Evolutionary conservation across 2,329 filamentous ascomycete species (phyloP), one percentile per base, ranked within the genome.

Genomic region (Seiridium cupressi): DNA sequence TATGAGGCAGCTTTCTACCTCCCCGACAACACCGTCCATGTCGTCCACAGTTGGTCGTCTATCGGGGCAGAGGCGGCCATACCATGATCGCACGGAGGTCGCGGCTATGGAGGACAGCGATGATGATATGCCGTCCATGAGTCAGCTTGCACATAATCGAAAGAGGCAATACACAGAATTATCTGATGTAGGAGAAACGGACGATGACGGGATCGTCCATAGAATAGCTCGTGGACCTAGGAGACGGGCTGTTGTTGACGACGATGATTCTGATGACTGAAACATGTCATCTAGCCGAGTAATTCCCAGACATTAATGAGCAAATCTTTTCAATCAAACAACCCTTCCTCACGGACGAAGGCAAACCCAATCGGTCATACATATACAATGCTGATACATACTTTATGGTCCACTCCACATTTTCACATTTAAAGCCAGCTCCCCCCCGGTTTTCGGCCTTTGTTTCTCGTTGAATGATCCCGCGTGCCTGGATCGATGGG

Each of bases 51-150:
- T 57, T n/a, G 51, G 44, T n/a, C 34, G 44, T 48, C 10, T 26
- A 26, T 13, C 44, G 18, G 26, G 35, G 34, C 62, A 60, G 51
- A 59, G 60, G 35, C 60, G 60, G 54, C 58, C 57, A 6, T 68
- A 66, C 48, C 68, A 70, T 46, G 62, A 68, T 38, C 67, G 65
- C 4, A 60, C 62, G 6, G 59, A 42, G 36, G 66, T 70, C 56
- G 44, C 55, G 7, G 34, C 59, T 18, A 68, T 64, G 26, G 66
- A 71, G 47, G 68, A 68, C 26, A 60, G 62, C 32, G 63, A 66
- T 42, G 63, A 66, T 47, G 66, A 64, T 3, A 60, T 73, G 10
- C 71, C 71, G 36, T 68, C 70, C 2, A 68, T 73, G 68, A 72
- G 67, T 58, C 70, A 73, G 56, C 34, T 73, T 2, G 56, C 68